A percentile compares a stretch with the other conserved stretches of the same genome.
phyloP scores from a whole-genome alignment of 768 basidiomycete species.

The Heimioporus sp. region DNA sequence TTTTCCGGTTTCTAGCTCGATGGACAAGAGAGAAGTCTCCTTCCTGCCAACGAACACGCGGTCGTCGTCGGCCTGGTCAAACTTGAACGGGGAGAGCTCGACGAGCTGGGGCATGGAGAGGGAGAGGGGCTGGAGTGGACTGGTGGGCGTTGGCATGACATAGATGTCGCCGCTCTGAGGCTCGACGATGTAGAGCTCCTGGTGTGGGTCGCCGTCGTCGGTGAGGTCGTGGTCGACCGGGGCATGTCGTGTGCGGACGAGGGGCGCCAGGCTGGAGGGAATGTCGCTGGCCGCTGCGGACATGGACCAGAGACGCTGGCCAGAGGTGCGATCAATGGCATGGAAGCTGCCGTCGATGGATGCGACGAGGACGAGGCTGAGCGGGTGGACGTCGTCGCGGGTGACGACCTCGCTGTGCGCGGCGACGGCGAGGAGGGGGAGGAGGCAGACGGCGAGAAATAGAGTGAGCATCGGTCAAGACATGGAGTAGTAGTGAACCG shows the following conservation, averaged over 20 bases:
- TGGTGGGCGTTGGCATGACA: conserved; percentile 67
- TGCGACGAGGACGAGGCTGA: conserved; percentile 86
- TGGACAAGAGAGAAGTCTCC: conserved; percentile 75
- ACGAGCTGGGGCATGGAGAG: conserved; percentile 92
- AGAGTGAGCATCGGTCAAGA: conserved; percentile 36
- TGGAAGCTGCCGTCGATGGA: conserved; percentile 95
- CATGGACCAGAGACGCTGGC: conserved; percentile 87
- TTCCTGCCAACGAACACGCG: conserved; percentile 89
- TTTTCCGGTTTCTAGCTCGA: conserved; percentile 78
- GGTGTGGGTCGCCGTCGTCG: conserved; percentile 48
- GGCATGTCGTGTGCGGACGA: conserved; percentile 69
- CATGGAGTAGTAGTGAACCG: conserved; percentile 17
- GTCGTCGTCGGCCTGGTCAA: conserved; percentile 50
- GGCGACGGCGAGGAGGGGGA: conserved; percentile 33
- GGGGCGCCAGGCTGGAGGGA: conserved; percentile 62
- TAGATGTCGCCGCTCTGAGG: conserved; percentile 94
- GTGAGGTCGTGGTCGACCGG: conserved; percentile 55
- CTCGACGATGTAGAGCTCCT: conserved; percentile 90
- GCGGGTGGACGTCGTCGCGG: conserved; percentile 52
- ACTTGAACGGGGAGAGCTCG: conserved; percentile 82
- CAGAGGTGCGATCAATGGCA: conserved; percentile 86
- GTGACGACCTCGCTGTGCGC: conserved; percentile 27
- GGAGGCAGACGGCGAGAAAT: conserved; percentile 28
- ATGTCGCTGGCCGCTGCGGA: conserved; percentile 49
- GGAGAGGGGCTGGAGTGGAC: conserved; percentile 82